These are phyloP conservation scores for Dentipellis sp. DNA, from an alignment of 768 basidiomycete genomes.

Conservation along the genomic window DNA sequence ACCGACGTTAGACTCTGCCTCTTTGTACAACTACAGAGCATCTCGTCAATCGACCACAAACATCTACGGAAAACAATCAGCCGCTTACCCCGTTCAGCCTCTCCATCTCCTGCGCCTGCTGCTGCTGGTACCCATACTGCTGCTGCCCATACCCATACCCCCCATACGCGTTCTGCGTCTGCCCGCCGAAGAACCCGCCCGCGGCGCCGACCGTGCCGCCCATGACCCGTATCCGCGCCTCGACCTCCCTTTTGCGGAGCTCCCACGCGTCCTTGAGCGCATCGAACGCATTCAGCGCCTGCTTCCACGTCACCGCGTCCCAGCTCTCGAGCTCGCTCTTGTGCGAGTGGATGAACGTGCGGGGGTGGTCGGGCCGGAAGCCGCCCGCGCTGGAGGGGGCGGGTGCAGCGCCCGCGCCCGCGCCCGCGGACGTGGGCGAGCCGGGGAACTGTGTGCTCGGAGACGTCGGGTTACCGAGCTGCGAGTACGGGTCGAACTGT, in stretches of 20 bases:
- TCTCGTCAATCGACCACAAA: background rate
- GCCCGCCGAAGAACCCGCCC: slow-evolving; percentile 26
- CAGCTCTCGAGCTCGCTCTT: slow-evolving; percentile 49
- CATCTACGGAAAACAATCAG: background rate
- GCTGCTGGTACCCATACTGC: slow-evolving; percentile 3
- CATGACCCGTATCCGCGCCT: slow-evolving; percentile 34
- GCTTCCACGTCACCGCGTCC: slow-evolving; percentile 16
- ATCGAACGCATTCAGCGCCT: slow-evolving; percentile 49
- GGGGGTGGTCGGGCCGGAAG: slow-evolving; percentile 48
- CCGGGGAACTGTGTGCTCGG: background rate
- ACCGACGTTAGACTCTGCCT: slow-evolving; percentile 47
- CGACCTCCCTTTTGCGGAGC: slow-evolving; percentile 45
- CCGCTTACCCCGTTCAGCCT: slow-evolving; percentile 50
- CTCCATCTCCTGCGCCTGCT: slow-evolving; percentile 32
- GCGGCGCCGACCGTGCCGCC: slow-evolving; percentile 22
- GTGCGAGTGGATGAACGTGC: slow-evolving; percentile 55
- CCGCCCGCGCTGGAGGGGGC: slow-evolving; percentile 3
- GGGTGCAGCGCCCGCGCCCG: background rate
- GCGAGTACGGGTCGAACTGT: slow-evolving; percentile 14
- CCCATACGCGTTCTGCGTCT: slow-evolving; percentile 17
- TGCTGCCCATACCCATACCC: slow-evolving; percentile 1
- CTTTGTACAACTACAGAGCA: slow-evolving; percentile 18
- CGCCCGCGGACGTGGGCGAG: background rate
- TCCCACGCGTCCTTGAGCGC: slow-evolving; percentile 61
- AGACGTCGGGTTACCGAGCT: background rate